Evolutionary conservation across 1,284 basidiomycete species (phyloP).

Genomic region (Porodaedalea pini): DNA sequence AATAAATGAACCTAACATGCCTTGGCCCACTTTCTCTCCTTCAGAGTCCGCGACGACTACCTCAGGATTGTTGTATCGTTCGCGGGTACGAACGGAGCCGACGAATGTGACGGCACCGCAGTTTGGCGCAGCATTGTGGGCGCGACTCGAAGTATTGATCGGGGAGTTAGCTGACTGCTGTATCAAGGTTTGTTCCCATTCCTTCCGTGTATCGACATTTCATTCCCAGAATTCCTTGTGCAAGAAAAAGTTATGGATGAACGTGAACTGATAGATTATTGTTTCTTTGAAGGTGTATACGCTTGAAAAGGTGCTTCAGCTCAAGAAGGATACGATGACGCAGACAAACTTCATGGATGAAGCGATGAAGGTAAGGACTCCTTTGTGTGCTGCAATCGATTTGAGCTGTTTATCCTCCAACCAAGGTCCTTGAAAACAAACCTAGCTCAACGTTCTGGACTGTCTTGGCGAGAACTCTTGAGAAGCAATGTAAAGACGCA

Average conservation of each 20-base stretch:
- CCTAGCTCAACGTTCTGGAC: slow-evolving; percentile 92
- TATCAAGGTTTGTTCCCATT: slow-evolving; percentile 61
- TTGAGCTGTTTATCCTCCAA: neutral
- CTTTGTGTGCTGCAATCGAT: neutral
- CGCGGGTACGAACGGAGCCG: slow-evolving; percentile 80
- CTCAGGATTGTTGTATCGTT: slow-evolving; percentile 60
- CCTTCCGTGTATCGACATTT: neutral
- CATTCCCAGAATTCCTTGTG: too few species aligned
- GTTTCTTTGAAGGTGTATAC: slow-evolving; percentile 70
- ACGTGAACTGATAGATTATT: neutral
- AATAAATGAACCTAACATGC: neutral
- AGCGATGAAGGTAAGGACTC: slow-evolving; percentile 72
- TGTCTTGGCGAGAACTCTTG: slow-evolving; percentile 73
- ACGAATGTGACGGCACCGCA: slow-evolving; percentile 79
- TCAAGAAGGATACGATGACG: slow-evolving; percentile 80
- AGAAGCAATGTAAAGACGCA: slow-evolving; percentile 74
- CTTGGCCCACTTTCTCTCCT: neutral
- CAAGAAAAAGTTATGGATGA: neutral
- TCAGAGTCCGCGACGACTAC: slow-evolving; percentile 42
- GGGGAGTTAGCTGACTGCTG: slow-evolving; percentile 90
- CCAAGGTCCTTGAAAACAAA: slow-evolving; percentile 80
- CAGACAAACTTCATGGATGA: slow-evolving; percentile 85
- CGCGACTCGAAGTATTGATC: slow-evolving; percentile 75
- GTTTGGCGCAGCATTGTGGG: slow-evolving; percentile 82
- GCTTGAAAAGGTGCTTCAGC: slow-evolving; percentile 86